Conservation (phyloP, 306 rosid species). For the Myrica gale region DNA sequence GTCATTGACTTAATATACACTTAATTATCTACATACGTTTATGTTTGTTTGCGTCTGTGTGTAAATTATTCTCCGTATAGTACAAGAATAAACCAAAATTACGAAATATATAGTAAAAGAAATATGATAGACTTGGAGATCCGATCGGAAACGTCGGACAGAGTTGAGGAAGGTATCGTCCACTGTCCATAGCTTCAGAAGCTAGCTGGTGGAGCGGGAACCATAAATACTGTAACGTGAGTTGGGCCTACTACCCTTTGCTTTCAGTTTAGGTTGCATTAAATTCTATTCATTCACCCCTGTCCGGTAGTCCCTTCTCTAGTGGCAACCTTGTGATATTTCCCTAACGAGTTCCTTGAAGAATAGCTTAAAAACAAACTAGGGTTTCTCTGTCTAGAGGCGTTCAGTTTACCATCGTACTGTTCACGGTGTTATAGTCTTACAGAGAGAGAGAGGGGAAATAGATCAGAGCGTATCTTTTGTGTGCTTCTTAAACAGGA, state of each 20-base stretch:
- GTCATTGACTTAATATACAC: background rate
- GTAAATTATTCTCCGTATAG: too few relatives aligned
- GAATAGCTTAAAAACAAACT: background rate
- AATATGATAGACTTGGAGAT: conserved; percentile 23
- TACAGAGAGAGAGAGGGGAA: background rate
- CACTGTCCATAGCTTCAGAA: conserved; percentile 23
- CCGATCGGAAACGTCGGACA: conserved; percentile 24
- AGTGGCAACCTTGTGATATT: conserved; percentile 17
- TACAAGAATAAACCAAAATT: background rate
- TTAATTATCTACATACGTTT: background rate
- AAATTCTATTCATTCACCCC: conserved; percentile 15
- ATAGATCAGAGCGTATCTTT: too few relatives aligned
- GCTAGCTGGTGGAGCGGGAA: conserved; percentile 28
- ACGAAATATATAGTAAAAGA: conserved; percentile 7
- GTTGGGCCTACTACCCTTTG: conserved; percentile 36
- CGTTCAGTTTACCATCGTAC: background rate
- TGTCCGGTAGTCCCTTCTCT: conserved; percentile 14
- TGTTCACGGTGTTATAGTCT: background rate
- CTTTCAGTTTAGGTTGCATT: conserved; percentile 32
- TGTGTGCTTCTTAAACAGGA: too few relatives aligned
- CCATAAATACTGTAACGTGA: conserved; percentile 25
- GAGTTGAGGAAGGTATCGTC: conserved; percentile 38
- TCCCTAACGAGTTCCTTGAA: conserved; percentile 24
- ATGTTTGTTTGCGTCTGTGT: background rate
- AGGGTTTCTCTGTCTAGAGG: conserved; percentile 14